Base-by-base conservation (phyloP, 2,329 filamentous ascomycete genomes). In the Aspergillus clavatus region DNA sequence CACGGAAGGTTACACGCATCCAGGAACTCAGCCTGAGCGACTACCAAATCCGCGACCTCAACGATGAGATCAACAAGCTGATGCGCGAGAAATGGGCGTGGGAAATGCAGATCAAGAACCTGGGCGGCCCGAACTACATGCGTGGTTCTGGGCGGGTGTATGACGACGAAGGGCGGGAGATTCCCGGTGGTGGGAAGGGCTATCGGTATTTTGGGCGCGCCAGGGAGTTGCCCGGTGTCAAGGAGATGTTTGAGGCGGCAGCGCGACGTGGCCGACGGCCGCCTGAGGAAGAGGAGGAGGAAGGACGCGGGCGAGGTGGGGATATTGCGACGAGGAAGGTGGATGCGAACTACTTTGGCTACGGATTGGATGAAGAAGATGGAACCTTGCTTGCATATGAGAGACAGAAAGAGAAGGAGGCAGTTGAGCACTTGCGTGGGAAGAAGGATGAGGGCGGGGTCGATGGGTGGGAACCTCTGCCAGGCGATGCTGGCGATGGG, bases 51-150 rank as follows among this genome's bases (percentile, higher is more conserved):
- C 84, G 93, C 62, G 93, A 98, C 70, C 77, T 98, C 65, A 98
- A 98, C 73, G 93, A 98, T 69, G 93, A 98, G 72, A 95, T 98
- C 77, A 98, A 98, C 77, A 95, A 95, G 73, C 79, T 95, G 51
- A 96, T 98, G 88, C 84, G 89, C 53, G 93, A 98, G 75, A 98
- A 98, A 72, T 89, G 94, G 78, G 90, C 95, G 80, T 98, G 93
- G 93, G 93, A 98, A 75, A 82, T 93, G 58, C 89, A 96, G 71
- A 96, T 98, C 57, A 81, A 90, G 47, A 94, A 95, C 61, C 68
- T 97, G 19, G 93, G 93, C n/a, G 93, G 93, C 2, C 93, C 93
- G 23, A 97, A 97, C 70, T 98, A 97, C 68, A 95, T 93, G 86
- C 79, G 89, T 40, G 80, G 81, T 4, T 80, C 78, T 0, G 82